Evolutionary conservation across 192 early-diverging fungal genomes (phyloP).

Genomic region (Mortierella hygrophila): DNA sequence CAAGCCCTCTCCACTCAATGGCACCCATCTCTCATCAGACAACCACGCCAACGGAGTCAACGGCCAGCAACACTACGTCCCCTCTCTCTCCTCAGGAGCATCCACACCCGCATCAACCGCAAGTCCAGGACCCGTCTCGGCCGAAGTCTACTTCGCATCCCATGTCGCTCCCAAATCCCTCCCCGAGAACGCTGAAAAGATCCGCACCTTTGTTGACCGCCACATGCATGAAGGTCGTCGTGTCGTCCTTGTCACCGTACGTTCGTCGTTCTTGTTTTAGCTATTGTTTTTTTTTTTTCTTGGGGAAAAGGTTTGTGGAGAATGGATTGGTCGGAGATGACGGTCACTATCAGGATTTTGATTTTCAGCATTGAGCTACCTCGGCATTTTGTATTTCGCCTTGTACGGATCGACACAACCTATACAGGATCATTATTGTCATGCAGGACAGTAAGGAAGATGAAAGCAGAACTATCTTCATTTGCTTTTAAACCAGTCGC

Average conservation of each 20-base stretch:
- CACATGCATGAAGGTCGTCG: conserved; percentile 65
- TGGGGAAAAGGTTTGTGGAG: not conserved
- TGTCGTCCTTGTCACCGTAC: conserved; percentile 92
- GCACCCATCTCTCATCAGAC: conserved; percentile 12
- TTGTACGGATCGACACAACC: not conserved
- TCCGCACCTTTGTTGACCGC: conserved; percentile 69
- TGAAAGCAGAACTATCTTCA: not conserved
- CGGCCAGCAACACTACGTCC: conserved; percentile 11
- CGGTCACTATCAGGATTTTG: not conserved
- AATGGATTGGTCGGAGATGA: not conserved
- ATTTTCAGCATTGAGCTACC: not conserved
- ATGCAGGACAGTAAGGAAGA: not conserved
- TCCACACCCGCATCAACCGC: conserved; percentile 36
- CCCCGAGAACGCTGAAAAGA: conserved; percentile 65
- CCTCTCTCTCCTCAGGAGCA: conserved; percentile 12
- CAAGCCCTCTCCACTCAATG: conserved; percentile 19
- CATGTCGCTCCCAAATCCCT: conserved; percentile 76
- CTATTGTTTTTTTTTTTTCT: not conserved
- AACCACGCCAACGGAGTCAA: conserved; percentile 1
- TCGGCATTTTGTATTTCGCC: not conserved
- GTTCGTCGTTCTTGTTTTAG: not conserved
- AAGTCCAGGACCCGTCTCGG: conserved; percentile 47
- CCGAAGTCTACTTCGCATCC: conserved; percentile 83
- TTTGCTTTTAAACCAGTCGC: not conserved
- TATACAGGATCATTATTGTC: not conserved